A percentile compares a stretch with the other conserved stretches of the same genome.
These are phyloP conservation scores for Zasmidium citrigriseum DNA, from an alignment of 2,329 filamentous ascomycete species.

Conservation along the genomic window DNA sequence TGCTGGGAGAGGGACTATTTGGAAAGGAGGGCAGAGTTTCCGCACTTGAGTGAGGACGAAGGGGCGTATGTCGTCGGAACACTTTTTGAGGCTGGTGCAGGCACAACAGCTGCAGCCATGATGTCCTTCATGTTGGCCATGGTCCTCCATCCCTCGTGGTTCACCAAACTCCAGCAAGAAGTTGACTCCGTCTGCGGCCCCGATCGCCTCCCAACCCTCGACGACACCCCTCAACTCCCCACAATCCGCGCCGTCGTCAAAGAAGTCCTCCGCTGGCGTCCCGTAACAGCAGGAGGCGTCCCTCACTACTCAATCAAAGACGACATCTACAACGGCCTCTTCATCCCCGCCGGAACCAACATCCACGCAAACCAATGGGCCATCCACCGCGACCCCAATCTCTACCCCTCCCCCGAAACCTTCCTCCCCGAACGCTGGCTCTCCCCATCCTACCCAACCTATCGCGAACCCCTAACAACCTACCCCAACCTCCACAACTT, in stretches of 20 bases:
- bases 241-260: slow-evolving; percentile 58
- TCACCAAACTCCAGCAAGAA: slow-evolving; percentile 33
- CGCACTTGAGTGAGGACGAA: slow-evolving; percentile 29
- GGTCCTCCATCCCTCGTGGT: slow-evolving; percentile 27
- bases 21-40: slow-evolving; percentile 22
- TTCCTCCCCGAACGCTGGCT: slow-evolving; percentile 54
- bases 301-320: slow-evolving; percentile 48
- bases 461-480: slow-evolving; percentile 52
- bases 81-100: slow-evolving; percentile 34
- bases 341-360: slow-evolving; percentile 57
- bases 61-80: slow-evolving; percentile 36
- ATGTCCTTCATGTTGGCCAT: slow-evolving; percentile 35
- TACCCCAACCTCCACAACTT: slow-evolving; percentile 57
- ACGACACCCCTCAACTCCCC: slow-evolving; percentile 54
- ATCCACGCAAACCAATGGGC: slow-evolving; percentile 47
- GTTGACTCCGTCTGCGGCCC: slow-evolving; percentile 39
- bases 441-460: slow-evolving; percentile 54
- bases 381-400: slow-evolving; percentile 11
- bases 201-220: slow-evolving; percentile 53
- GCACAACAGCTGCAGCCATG: slow-evolving; percentile 35
- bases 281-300: slow-evolving; percentile 48
- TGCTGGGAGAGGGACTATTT: slow-evolving; percentile 30
- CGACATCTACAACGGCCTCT: slow-evolving; percentile 59
- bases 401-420: slow-evolving; percentile 11
- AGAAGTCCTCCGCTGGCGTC: slow-evolving; percentile 61